Evolutionary conservation across 1,139 yeast species (phyloP), one percentile per base, ranked within the genome.

Genomic region (Kodamaea sp.): DNA sequence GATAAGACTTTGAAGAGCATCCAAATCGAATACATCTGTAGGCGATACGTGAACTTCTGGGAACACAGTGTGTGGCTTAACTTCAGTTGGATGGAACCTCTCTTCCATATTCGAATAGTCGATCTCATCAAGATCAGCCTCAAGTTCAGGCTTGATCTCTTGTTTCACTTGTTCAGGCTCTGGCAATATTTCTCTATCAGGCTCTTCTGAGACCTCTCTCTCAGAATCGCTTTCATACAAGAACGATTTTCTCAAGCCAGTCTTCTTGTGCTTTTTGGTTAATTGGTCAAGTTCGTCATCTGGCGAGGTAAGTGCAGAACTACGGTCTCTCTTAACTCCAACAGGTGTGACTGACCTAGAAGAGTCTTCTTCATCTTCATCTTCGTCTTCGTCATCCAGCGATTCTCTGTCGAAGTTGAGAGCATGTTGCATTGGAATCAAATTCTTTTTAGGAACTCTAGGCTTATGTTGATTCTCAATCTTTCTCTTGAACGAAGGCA

Each of bases 341-440:
- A 57, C 57, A 1, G 75, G 71, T 1, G 74, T 66, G 5, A 67
- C 59, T 0, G 77, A 63, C 31, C 73, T 61, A 38, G 73, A 69
- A 1, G 66, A 57, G 22, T 64, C 72, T 1, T 61, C 70, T 20
- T 65, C 72, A 13, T 57, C 63, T 5, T 67, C 76, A 10, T 73
- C 75, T 2, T 39, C 46, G 3, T 41, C 70, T 19, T 66, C 73
- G n/a, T 73, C 74, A 7, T 74, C 81, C 25, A 61, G 74, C 32
- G 66, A 64, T 5, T 63, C 66, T 24, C 66, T 59, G 35, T 70
- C 76, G 41, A 63, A 76, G 47, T 85, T 83, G 43, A 85, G 71
- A 1, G 82, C 78, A 60, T 85, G 92, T 35, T 81, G 83, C 80
- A 84, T 73, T 1, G 94, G 95, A 28, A 81, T 59, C 32, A 68